Conservation (phyloP, 2,329 filamentous ascomycete species). For the Rosellinia necatrix region DNA sequence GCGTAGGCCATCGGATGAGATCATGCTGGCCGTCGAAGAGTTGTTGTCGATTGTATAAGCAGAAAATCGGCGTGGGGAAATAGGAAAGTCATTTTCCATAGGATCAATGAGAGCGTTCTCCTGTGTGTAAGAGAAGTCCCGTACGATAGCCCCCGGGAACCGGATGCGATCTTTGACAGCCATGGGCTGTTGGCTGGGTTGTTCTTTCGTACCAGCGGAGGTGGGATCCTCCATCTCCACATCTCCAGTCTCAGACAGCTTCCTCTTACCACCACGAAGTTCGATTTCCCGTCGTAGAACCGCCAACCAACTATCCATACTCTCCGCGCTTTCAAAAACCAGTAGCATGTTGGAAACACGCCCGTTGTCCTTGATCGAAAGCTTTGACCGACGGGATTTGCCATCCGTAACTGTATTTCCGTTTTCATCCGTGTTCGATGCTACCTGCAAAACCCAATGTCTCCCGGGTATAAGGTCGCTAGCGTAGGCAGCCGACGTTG, state of each 20-base stretch:
- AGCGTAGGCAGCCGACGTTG: constrained; percentile 77
- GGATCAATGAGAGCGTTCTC: constrained; percentile 32
- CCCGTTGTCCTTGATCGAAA: constrained; percentile 65
- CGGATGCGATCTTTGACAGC: constrained; percentile 55
- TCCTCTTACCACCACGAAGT: constrained; percentile 68
- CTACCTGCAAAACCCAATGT: constrained; percentile 80
- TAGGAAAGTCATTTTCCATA: constrained; percentile 38
- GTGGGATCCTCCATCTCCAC: no score
- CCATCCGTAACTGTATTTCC: constrained; percentile 55
- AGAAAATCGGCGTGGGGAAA: constrained; percentile 38
- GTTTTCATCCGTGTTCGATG: constrained; percentile 66
- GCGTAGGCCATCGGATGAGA: constrained; percentile 63
- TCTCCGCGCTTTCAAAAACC: constrained; percentile 72
- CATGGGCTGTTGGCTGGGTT: constrained; percentile 52
- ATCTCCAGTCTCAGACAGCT: constrained; percentile 62
- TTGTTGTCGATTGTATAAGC: constrained; percentile 56
- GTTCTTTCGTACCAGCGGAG: constrained; percentile 43
- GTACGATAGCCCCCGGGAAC: constrained; percentile 48
- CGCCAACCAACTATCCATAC: constrained; percentile 78
- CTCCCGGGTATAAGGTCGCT: constrained; percentile 79
- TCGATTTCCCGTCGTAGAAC: constrained; percentile 73
- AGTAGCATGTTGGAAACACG: constrained; percentile 69
- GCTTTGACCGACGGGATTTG: constrained; percentile 67
- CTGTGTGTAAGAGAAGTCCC: constrained; percentile 44
- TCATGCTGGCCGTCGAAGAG: constrained; percentile 61